Evolutionary conservation across 2,329 filamentous ascomycete species (phyloP).

Genomic region (Monilinia polystroma): DNA sequence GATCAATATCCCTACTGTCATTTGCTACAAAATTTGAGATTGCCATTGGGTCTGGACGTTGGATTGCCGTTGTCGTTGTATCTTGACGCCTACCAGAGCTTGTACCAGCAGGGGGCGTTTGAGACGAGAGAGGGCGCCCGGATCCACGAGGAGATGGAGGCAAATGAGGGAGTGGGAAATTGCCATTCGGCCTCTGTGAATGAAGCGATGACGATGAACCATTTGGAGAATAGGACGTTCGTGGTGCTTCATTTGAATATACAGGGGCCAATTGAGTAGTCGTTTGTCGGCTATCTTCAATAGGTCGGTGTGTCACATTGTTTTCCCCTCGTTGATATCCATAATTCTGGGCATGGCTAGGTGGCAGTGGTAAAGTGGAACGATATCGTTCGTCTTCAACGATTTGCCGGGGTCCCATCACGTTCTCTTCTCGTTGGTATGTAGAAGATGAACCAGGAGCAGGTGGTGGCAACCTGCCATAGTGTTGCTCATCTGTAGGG

Average conservation of each 20-base stretch:
- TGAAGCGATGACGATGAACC: conserved; percentile 38
- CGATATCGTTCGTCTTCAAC: conserved; percentile 16
- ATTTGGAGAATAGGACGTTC: conserved; percentile 36
- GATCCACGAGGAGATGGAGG: conserved; percentile 26
- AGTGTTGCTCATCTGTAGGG: conserved; percentile 40
- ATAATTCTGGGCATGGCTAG: conserved; percentile 38
- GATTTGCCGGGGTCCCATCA: conserved; percentile 13
- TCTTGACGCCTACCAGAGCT: conserved; percentile 32
- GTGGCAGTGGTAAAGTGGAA: conserved; percentile 42
- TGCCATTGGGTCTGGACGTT: conserved; percentile 39
- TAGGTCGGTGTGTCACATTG: conserved; percentile 34
- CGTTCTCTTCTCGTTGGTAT: conserved; percentile 30
- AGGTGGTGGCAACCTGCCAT: conserved; percentile 42
- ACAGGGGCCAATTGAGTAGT: not conserved
- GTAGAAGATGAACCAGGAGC: conserved; percentile 34
- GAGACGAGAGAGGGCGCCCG: conserved; percentile 34
- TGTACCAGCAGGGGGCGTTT: conserved; percentile 37
- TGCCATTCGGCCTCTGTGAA: conserved; percentile 23
- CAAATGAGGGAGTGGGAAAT: conserved; percentile 30
- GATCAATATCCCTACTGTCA: conserved; percentile 38
- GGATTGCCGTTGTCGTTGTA: not conserved
- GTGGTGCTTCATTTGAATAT: not conserved
- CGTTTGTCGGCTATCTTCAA: conserved; percentile 24
- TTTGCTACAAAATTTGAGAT: conserved; percentile 40
- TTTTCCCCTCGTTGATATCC: conserved; percentile 5